phyloP scores from a whole-genome alignment of 2,329 filamentous ascomycete species.

The Neoarthrinium moseri region DNA sequence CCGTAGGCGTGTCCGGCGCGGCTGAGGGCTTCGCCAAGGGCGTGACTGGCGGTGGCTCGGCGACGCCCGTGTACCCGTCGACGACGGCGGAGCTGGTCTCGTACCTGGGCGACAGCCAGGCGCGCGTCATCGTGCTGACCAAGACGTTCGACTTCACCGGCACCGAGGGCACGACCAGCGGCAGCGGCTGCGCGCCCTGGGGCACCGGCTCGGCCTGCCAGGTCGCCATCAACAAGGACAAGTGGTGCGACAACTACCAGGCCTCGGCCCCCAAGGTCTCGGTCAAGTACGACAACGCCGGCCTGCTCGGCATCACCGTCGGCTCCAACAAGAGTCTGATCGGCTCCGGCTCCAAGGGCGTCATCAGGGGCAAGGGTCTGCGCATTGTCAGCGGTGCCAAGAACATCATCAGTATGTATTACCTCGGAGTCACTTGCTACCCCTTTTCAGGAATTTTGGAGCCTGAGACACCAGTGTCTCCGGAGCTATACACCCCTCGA shows the following conservation, averaged over 20 bases:
- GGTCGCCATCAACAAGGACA: conserved; percentile 57
- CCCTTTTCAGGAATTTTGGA: too few species aligned
- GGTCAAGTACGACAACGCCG: conserved; percentile 51
- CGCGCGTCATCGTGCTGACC: conserved; percentile 58
- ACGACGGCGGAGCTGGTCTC: conserved; percentile 55
- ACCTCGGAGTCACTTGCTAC: too few species aligned
- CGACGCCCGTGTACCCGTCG: conserved; percentile 50
- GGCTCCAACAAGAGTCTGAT: conserved; percentile 57
- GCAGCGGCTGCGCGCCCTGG: conserved; percentile 57
- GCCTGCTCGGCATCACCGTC: conserved; percentile 47
- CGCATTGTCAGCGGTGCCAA: conserved; percentile 39
- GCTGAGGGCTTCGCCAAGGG: conserved; percentile 45
- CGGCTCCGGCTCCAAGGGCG: conserved; percentile 48
- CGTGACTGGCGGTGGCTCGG: conserved; percentile 59
- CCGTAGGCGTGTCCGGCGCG: conserved; percentile 32
- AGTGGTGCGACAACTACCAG: conserved; percentile 61
- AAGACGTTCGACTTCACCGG: conserved; percentile 56
- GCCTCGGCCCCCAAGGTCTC: conserved; percentile 45
- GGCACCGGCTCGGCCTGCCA: conserved; percentile 54
- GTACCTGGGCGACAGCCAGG: conserved; percentile 52
- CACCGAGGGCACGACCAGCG: conserved; percentile 51
- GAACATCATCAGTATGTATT: conserved; percentile 33
- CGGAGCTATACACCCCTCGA: too few species aligned
- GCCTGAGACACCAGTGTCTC: too few species aligned
- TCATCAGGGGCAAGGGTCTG: conserved; percentile 40